Conservation (phyloP, 495 filamentous ascomycete species). For the Tuber brumale region DNA sequence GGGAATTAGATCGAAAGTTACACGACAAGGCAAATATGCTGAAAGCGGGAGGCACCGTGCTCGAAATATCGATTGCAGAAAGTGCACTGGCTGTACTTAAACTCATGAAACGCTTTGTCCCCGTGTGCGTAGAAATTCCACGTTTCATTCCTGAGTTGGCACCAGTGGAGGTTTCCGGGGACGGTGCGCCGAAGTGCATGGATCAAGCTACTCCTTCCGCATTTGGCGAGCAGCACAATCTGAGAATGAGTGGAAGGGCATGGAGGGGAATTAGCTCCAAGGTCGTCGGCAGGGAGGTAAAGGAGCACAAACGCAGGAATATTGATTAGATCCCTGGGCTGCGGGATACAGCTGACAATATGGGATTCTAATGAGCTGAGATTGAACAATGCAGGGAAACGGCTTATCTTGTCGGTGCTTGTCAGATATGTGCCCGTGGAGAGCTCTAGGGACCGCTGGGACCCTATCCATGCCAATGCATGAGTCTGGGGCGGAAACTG, state of each 20-base stretch:
- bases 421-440: slow-evolving; percentile 70
- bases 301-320: slow-evolving; percentile 79
- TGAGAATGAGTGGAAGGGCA: slow-evolving; percentile 89
- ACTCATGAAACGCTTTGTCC: slow-evolving; percentile 70
- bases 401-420: slow-evolving; percentile 75
- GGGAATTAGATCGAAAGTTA: slow-evolving; percentile 62
- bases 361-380: slow-evolving; percentile 91
- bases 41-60: slow-evolving; percentile 83
- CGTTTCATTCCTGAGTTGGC: slow-evolving; percentile 80
- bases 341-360: slow-evolving; percentile 72
- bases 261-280: slow-evolving; percentile 66
- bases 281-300: slow-evolving; percentile 75
- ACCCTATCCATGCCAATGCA: slow-evolving; percentile 63
- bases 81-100: slow-evolving; percentile 79
- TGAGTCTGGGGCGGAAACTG: slow-evolving; percentile 78
- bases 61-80: slow-evolving; percentile 73
- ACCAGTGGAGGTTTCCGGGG: slow-evolving; percentile 78
- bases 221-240: slow-evolving; percentile 94
- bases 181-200: slow-evolving; percentile 93
- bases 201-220: slow-evolving; percentile 96
- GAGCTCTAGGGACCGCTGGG: slow-evolving; percentile 57
- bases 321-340: slow-evolving; percentile 82
- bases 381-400: slow-evolving; percentile 81
- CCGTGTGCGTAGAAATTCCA: slow-evolving; percentile 94
- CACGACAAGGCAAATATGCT: slow-evolving; percentile 79